Evolutionary conservation across 331 rosid species (phyloP).

Genomic region (Acacia pycnantha): DNA sequence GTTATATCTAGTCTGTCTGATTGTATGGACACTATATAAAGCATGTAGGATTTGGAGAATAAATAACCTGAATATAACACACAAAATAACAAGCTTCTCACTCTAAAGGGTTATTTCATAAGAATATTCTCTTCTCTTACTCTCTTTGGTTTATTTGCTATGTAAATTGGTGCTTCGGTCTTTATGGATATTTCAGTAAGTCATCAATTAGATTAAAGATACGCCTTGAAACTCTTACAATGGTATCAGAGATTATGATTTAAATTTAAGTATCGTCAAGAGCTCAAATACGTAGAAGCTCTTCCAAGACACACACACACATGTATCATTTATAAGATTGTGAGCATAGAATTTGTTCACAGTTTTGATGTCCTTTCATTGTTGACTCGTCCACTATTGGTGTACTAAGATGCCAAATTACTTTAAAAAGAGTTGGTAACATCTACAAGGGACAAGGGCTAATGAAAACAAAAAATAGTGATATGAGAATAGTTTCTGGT

Average conservation of each 20-base stretch:
- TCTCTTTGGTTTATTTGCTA: too few relatives aligned
- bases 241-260: not conserved
- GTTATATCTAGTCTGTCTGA: too few relatives aligned
- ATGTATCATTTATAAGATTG: not conserved
- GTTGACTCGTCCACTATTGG: not conserved
- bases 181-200: too few relatives aligned
- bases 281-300: not conserved
- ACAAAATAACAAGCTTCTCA: too few relatives aligned
- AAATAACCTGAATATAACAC: too few relatives aligned
- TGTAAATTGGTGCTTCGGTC: too few relatives aligned
- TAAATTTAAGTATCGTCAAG: not conserved
- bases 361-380: not conserved
- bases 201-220: too few relatives aligned
- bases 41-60: too few relatives aligned
- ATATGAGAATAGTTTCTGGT: not conserved
- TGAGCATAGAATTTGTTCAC: not conserved
- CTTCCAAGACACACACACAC: not conserved
- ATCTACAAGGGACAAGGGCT: not conserved
- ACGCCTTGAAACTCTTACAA: too few relatives aligned
- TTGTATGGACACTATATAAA: too few relatives aligned
- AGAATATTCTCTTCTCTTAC: too few relatives aligned
- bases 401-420: not conserved
- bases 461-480: not conserved
- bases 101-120: too few relatives aligned
- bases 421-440: not conserved